phyloP scores from a whole-genome alignment of 768 basidiomycete genomes.

The Multifurca ochricompacta region DNA sequence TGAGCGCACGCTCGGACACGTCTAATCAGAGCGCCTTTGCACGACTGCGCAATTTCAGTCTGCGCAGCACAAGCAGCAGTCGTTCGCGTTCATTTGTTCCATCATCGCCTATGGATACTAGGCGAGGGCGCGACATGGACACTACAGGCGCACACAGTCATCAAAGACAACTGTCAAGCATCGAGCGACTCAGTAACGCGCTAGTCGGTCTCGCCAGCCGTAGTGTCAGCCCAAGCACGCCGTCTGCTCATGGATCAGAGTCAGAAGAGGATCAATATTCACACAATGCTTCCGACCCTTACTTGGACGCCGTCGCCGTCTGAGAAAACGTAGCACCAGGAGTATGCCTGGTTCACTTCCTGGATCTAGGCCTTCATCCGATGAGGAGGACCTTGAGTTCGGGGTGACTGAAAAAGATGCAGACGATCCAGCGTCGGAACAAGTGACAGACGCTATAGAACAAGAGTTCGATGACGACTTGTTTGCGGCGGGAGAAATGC shows the following conservation, averaged over 20 bases:
- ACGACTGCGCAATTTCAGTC: constrained; percentile 69
- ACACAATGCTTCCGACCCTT: constrained; percentile 31
- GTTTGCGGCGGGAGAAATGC: constrained; percentile 76
- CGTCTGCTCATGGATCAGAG: constrained; percentile 45
- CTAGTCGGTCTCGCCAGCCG: constrained; percentile 42
- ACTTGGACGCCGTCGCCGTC: constrained; percentile 33
- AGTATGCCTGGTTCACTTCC: constrained; percentile 83
- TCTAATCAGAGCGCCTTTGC: constrained; percentile 67
- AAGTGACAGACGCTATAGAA: constrained; percentile 58
- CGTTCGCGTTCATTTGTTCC: constrained; percentile 26
- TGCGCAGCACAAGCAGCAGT: constrained; percentile 39
- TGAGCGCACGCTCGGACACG: constrained; percentile 89
- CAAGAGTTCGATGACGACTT: constrained; percentile 75
- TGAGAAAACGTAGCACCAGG: constrained; percentile 56
- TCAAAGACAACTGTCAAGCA: constrained; percentile 66
- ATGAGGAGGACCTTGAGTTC: constrained; percentile 41
- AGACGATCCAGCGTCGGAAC: constrained; percentile 33
- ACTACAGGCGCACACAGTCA: constrained; percentile 28
- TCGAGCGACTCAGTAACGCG: constrained; percentile 60
- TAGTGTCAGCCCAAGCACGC: constrained; percentile 40
- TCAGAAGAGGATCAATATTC: constrained; percentile 37
- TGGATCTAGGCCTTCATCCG: constrained; percentile 26
- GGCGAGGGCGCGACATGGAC: constrained; percentile 16
- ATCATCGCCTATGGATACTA: constrained; percentile 25
- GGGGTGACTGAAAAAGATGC: constrained; percentile 25